A percentile compares a stretch with the other conserved stretches of the same genome.
phyloP scores from a whole-genome alignment of 2,329 filamentous ascomycete species.

The Fusarium mexicanum region DNA sequence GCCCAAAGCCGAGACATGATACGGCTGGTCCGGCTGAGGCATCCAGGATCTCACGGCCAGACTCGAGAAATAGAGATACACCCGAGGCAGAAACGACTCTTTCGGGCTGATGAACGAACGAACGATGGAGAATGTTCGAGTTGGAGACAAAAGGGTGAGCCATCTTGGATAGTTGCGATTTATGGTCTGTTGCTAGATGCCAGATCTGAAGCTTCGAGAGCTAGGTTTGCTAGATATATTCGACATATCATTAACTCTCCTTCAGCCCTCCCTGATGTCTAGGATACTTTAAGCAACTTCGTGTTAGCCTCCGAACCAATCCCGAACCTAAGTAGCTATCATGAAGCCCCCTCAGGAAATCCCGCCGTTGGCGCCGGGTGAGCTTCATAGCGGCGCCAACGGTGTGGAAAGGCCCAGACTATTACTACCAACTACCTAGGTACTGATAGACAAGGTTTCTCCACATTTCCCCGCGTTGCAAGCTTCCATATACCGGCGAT shows the following conservation, averaged over 20 bases:
- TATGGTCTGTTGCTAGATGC: neutral
- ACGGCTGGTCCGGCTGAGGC: neutral
- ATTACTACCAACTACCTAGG: no score
- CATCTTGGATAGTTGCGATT: neutral
- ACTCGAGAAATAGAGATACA: conserved; percentile 1
- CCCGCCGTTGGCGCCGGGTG: neutral
- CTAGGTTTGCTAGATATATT: neutral
- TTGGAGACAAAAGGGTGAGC: neutral
- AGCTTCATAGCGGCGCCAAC: neutral
- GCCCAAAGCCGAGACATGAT: neutral
- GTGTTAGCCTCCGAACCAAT: neutral
- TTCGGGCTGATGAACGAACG: neutral
- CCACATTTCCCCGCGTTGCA: neutral
- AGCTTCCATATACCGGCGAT: neutral
- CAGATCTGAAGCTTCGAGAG: neutral
- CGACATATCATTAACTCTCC: no score
- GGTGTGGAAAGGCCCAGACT: neutral
- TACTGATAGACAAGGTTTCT: neutral
- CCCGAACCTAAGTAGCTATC: neutral
- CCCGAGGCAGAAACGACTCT: neutral
- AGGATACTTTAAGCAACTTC: neutral
- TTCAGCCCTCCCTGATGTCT: neutral
- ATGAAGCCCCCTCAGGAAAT: neutral
- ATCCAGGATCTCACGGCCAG: neutral
- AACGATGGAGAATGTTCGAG: neutral